Conservation (phyloP, 306 rosid species). For the Cucurbita ficifolia region DNA sequence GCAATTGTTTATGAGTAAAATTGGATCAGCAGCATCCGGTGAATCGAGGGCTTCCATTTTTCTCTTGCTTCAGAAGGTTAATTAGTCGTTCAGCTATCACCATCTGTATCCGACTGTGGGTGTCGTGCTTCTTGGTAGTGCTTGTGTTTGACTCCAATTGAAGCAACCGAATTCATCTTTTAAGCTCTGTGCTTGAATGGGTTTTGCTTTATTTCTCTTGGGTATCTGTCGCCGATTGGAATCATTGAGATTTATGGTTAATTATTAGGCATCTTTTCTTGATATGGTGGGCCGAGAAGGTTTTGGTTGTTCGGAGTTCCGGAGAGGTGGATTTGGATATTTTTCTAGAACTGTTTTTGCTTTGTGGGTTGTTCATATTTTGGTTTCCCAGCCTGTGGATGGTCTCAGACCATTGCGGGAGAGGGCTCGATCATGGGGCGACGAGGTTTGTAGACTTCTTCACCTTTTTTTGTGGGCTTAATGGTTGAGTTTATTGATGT, state of each 20-base stretch:
- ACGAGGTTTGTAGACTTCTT: constrained; percentile 51
- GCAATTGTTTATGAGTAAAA: not conserved
- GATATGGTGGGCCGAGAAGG: constrained; percentile 30
- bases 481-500: not conserved
- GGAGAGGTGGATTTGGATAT: constrained; percentile 22
- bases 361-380: constrained; percentile 16
- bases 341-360: constrained; percentile 25
- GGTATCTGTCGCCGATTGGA: constrained; percentile 16
- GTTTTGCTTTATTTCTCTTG: constrained; percentile 16
- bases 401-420: constrained; percentile 87
- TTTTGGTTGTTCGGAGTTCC: constrained; percentile 20
- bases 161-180: constrained; percentile 49
- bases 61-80: constrained; percentile 32
- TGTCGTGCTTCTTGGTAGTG: constrained; percentile 31
- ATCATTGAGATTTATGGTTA: constrained; percentile 12
- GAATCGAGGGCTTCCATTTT: not conserved
- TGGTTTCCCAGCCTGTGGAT: constrained; percentile 44
- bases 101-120: constrained; percentile 47
- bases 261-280: constrained; percentile 20
- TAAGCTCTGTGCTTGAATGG: constrained; percentile 35
- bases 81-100: constrained; percentile 72
- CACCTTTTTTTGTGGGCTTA: not conserved
- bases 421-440: constrained; percentile 79
- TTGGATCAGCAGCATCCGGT: constrained; percentile 1
- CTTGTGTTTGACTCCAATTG: constrained; percentile 46